A percentile compares a stretch with the other conserved stretches of the same genome.
These are phyloP conservation scores for Plectranthus barbatus DNA, from an alignment of 257 asterid genomes.

Conservation along the genomic window DNA sequence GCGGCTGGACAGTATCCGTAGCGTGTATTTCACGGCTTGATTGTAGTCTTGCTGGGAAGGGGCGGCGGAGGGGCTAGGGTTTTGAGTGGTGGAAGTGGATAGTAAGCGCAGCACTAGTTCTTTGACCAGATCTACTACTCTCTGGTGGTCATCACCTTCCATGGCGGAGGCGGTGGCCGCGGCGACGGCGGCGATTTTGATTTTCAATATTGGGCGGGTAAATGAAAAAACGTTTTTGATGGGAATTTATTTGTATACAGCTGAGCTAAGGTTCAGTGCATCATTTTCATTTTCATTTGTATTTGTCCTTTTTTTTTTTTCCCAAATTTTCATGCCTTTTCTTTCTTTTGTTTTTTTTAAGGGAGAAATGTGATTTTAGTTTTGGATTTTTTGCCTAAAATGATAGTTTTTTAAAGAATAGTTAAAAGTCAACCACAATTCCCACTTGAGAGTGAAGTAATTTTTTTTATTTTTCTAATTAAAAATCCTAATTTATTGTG, in stretches of 20 bases:
- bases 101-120: slow-evolving; percentile 86
- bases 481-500: neutral
- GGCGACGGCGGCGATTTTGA: slow-evolving; percentile 26
- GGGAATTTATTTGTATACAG: neutral
- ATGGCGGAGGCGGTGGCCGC: slow-evolving; percentile 14
- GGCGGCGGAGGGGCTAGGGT: slow-evolving; percentile 40
- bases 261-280: neutral
- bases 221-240: slow-evolving; percentile 17
- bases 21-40: slow-evolving; percentile 70
- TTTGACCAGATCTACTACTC: slow-evolving; percentile 72
- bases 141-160: slow-evolving; percentile 58
- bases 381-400: no score
- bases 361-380: no score
- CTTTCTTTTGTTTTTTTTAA: no score
- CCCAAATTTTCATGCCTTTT: no score
- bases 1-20: slow-evolving; percentile 85
- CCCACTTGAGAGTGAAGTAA: no score
- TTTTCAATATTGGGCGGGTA: slow-evolving; percentile 47
- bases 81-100: slow-evolving; percentile 24
- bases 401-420: no score
- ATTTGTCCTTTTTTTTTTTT: neutral
- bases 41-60: no score
- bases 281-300: no score
- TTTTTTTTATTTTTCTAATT: no score
- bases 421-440: no score